Base-by-base conservation (phyloP, 1,139 yeast species). In the Debaryomyces fabryi region DNA sequence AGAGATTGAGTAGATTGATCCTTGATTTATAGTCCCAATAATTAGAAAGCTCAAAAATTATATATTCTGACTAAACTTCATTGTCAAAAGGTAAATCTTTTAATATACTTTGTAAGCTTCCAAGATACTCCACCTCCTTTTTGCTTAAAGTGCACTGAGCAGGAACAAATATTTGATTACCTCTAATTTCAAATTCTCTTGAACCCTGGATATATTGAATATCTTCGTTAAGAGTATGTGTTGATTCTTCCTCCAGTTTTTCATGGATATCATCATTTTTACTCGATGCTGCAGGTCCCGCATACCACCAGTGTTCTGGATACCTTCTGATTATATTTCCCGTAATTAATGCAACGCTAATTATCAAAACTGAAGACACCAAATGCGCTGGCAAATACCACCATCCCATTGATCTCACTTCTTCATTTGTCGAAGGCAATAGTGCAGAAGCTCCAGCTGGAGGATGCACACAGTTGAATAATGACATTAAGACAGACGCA, bases 261-360 rank as follows among this genome's bases (percentile, higher is more conserved):
- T 8, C 10, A 9, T 25, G 2, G 4, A 5, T 25, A 25, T 25
- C 2, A 10, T 9, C 21, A 20, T 20, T 20, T 20, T 20, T 10
- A 8, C n/a, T 25, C n/a, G 29, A 25, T 1, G 12, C 29, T 13
- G 36, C 15, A 34, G 49, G 52, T n/a, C 51, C 59, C 1, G 82
- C 74, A 6, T 81, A 72, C 88, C 88, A 83, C 89, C 89, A 85
- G 60, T 72, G 82, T 4, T 63, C 62, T 0, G 91, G 91, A 56
- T 83, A 85, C 42, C 64, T 63, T 45, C 87, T 62, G 5, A 79
- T 54, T 2, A 85, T 57, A 58, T 85, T 85, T 46, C 85, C 83
- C 2, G 82, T 71, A 8, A 85, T 62, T 40, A 78, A 69, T 0
- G 87, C 86, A 2, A 81, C 81, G 0, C 68, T 63, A 15, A 82